phyloP scores from a whole-genome alignment of 352 stramenopile species.

The Globisporangium takayamanum region DNA sequence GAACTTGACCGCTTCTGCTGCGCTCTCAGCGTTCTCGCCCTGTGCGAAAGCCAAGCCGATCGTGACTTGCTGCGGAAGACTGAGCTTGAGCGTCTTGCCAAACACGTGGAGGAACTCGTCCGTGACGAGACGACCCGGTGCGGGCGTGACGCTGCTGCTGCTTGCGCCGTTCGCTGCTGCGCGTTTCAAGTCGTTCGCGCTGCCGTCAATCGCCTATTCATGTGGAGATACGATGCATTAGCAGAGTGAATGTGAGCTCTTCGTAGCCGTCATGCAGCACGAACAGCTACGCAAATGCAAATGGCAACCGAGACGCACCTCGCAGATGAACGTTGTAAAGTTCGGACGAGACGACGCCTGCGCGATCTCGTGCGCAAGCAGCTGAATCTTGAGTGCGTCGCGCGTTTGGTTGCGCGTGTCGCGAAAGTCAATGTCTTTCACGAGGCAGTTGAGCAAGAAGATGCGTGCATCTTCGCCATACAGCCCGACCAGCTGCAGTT shows the following conservation, averaged over 20 bases:
- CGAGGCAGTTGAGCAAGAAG: constrained; percentile 88
- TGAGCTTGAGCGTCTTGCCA: constrained; percentile 79
- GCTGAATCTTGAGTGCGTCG: constrained; percentile 85
- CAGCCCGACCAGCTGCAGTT: constrained; percentile 78
- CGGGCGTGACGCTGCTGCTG: constrained; percentile 1
- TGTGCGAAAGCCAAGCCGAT: constrained; percentile 79
- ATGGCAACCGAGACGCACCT: constrained; percentile 22
- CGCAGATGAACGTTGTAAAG: constrained; percentile 88
- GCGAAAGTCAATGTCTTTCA: constrained; percentile 89
- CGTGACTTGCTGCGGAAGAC: constrained; percentile 79
- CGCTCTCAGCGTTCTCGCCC: constrained; percentile 50
- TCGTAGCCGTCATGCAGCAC: neutral
- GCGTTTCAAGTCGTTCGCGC: constrained; percentile 29
- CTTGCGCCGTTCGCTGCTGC: constrained; percentile 8
- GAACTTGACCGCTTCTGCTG: constrained; percentile 63
- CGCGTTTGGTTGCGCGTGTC: constrained; percentile 76
- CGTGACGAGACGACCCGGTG: constrained; percentile 36
- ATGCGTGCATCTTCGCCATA: constrained; percentile 90
- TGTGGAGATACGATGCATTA: neutral
- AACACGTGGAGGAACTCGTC: constrained; percentile 80
- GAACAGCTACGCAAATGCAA: no score
- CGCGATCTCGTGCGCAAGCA: constrained; percentile 87
- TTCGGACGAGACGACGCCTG: constrained; percentile 86
- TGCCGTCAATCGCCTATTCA: constrained; percentile 61
- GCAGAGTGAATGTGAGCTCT: constrained; percentile 2